A percentile compares a stretch with the other conserved stretches of the same genome.
phyloP scores from a whole-genome alignment of 2,329 filamentous ascomycete species.

The Curvularia hawaiiensis region DNA sequence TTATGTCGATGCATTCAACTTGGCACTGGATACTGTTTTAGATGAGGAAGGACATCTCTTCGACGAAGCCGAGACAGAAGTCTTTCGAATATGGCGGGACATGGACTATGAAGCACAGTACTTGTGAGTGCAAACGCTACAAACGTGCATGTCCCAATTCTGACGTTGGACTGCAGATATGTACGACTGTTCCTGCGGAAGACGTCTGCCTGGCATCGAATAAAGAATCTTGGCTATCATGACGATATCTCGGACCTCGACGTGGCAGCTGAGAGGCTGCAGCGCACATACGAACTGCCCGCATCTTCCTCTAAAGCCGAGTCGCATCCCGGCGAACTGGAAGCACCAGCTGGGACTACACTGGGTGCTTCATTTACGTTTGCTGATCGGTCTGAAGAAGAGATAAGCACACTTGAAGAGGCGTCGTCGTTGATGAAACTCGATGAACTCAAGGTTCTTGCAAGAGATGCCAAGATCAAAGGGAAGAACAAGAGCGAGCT shows the following conservation, averaged over 20 bases:
- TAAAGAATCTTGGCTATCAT: conserved; percentile 77
- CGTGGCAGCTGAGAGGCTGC: conserved; percentile 68
- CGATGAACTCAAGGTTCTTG: conserved; percentile 83
- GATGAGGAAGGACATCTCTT: conserved; percentile 90
- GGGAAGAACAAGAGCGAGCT: conserved; percentile 89
- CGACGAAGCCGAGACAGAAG: conserved; percentile 72
- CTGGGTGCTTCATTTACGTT: conserved; percentile 71
- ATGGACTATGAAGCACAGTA: conserved; percentile 88
- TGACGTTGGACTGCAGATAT: conserved; percentile 62
- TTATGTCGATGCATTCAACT: conserved; percentile 96
- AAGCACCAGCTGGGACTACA: conserved; percentile 53
- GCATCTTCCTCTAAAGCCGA: conserved; percentile 42
- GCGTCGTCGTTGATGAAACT: conserved; percentile 81
- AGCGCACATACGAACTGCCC: conserved; percentile 63
- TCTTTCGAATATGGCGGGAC: conserved; percentile 77
- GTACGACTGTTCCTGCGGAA: conserved; percentile 93
- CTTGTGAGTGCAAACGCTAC: conserved; percentile 61
- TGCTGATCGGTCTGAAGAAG: conserved; percentile 75
- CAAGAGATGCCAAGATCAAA: conserved; percentile 83
- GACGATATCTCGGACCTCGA: conserved; percentile 79
- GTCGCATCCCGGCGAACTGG: conserved; percentile 55
- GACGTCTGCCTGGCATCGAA: conserved; percentile 87
- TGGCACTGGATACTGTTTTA: conserved; percentile 86
- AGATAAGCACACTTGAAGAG: conserved; percentile 79
- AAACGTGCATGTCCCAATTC: neutral